Evolutionary conservation across 805 yeast genomes (phyloP), one percentile per base, ranked within the genome.

Genomic region (Teunomyces pallodes): DNA sequence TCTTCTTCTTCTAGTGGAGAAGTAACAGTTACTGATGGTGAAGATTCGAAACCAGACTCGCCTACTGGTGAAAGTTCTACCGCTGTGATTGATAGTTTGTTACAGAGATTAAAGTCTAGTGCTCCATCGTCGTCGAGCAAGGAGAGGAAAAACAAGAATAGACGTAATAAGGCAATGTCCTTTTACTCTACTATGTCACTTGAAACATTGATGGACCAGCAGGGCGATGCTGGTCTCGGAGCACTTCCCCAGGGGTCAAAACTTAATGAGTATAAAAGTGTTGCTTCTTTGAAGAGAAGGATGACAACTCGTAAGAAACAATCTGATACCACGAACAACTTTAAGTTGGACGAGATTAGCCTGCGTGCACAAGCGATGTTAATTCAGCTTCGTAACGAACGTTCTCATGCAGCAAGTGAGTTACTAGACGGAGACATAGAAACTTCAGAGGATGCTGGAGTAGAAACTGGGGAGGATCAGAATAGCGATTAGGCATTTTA

Each of bases 291-390:
- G 46, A 68, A 67, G 48, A 53, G 76, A 47, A 57, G 78, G 48
- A 52, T 73, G 63, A 70, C 75, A 4, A 58, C 64, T 4, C 51
- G 77, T 42, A 62, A 58, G 46, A 60, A 58, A 31, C 36, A 42
- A 20, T 16, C 45, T 5, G 45, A 31, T 5, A 48, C 13, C 10
- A 40, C 39, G 3, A 45, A 46, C 8, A 33, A 45, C 17, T 35
- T 42, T 17, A 57, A 54, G 39, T 48, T 55, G 3, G 74, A 71
- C 47, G 56, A 58, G 39, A 49, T 66, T 1, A 60, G 70, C 64
- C 55, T 69, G 14, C 52, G 78, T 45, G 75, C 77, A 0, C 75
- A 69, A 49, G 64, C 67, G 1, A 71, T 73, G 76, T 61, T 73
- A 38, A 62, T 61, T 36, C 67, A 67, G 45, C 59, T 73, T 32